phyloP scores from a whole-genome alignment of 441 rosid genomes.

The Corymbia citriodora region DNA sequence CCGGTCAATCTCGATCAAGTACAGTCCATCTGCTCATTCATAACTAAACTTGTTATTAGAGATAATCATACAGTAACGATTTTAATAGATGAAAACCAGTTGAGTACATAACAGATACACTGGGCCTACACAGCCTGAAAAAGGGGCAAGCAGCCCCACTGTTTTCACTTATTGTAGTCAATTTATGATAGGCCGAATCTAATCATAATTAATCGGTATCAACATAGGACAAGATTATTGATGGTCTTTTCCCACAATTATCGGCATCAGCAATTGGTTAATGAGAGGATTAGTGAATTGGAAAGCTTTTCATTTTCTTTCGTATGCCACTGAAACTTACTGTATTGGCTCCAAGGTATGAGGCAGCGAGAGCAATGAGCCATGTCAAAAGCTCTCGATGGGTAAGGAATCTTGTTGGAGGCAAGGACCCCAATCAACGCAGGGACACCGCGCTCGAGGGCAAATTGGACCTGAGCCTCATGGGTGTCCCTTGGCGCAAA shows the following conservation, averaged over 20 bases:
- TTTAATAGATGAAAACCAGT: not conserved
- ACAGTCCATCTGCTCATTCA: constrained; percentile 2
- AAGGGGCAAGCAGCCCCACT: not conserved
- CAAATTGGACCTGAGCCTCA: constrained; percentile 15
- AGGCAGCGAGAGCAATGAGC: constrained; percentile 22
- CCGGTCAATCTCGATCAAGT: constrained; percentile 13
- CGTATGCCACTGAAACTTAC: not conserved
- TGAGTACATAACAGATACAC: not conserved
- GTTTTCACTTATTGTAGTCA: not conserved
- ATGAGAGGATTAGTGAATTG: not conserved
- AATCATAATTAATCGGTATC: not conserved
- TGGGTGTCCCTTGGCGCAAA: constrained; percentile 15
- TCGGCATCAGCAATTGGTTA: not conserved
- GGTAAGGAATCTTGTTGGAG: constrained; percentile 13
- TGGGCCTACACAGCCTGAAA: not conserved
- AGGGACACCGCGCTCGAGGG: constrained; percentile 14
- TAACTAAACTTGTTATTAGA: not conserved
- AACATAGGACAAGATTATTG: not conserved
- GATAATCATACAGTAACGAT: not conserved
- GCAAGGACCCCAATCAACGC: constrained; percentile 14
- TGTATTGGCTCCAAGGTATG: constrained; percentile 14
- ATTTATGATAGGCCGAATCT: not conserved
- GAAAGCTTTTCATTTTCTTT: not conserved
- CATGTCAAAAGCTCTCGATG: constrained; percentile 14
- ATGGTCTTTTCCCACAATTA: not conserved